A percentile compares a stretch with the other conserved stretches of the same genome.
These are phyloP conservation scores for Thalassia testudinum DNA, from an alignment of 116 monocot genomes.

Conservation along the genomic window DNA sequence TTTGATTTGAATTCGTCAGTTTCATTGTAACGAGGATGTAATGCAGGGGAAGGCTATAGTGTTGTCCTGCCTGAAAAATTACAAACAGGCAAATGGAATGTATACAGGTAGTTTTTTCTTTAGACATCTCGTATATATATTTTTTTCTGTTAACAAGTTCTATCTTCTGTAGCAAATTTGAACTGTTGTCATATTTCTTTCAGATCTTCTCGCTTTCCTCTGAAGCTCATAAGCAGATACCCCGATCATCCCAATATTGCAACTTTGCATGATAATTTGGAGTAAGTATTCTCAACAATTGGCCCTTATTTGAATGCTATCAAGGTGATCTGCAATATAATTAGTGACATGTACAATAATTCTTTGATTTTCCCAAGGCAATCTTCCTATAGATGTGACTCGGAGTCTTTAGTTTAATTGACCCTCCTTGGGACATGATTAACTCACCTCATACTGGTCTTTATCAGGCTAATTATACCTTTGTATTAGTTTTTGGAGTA, in stretches of 20 bases:
- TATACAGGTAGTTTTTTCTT: constrained; percentile 48
- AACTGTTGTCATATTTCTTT: neutral
- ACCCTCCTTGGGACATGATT: too few relatives aligned
- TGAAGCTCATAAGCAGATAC: constrained; percentile 49
- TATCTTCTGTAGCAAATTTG: neutral
- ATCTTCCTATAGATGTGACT: too few relatives aligned
- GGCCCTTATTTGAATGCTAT: neutral
- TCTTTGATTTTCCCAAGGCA: neutral
- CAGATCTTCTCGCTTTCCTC: constrained; percentile 73
- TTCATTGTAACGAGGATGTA: too few relatives aligned
- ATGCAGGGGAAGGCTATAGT: constrained; percentile 70
- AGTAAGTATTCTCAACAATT: constrained; percentile 30
- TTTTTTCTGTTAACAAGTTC: neutral
- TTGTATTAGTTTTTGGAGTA: too few relatives aligned
- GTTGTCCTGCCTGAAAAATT: constrained; percentile 90
- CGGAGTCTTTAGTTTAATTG: too few relatives aligned
- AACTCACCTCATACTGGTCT: too few relatives aligned
- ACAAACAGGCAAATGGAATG: constrained; percentile 80
- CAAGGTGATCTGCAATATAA: too few relatives aligned
- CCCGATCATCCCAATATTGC: constrained; percentile 57
- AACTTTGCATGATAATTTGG: constrained; percentile 96
- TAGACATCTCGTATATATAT: neutral
- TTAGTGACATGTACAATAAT: too few relatives aligned
- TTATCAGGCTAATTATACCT: too few relatives aligned
- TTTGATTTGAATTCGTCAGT: too few relatives aligned